Base-by-base conservation (phyloP, 805 yeast species). In the Tetrapisispora phaffii region DNA sequence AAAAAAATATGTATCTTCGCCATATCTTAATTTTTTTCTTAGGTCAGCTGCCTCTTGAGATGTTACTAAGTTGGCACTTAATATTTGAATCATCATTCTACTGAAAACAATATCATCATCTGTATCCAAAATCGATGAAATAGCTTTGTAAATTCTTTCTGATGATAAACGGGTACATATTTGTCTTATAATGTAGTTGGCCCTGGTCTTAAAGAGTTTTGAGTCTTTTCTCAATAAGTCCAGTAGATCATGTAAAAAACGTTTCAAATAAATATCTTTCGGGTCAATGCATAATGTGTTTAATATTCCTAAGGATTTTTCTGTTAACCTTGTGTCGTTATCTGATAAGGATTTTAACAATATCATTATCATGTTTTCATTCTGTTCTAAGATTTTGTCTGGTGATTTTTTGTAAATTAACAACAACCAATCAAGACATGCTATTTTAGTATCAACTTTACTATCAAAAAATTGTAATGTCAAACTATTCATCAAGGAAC, bases 391-490 rank as follows among this genome's bases (percentile, higher is more conserved):
- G 31, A 80, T 69, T 47, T 76, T 73, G 34, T 69, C 65, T 2
- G 84, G 82, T 19, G 82, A 81, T 52, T 81, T 81, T 23, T 77
- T 72, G 57, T 88, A 90, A 34, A 93, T 70, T 73, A 86, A 77
- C 15, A 80, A 78, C 28, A 93, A 69, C 98, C 98, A 93, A 51
- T 89, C 95, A 31, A 93, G 67, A 21, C 93, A 81, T 0, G 94
- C 86, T 29, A 87, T 73, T 47, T 93, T 74, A 0, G 96, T 84
- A 24, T 80, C 78, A 49, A 87, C 95, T 53, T 85, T 81, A 44
- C 83, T 86, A 50, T 77, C 80, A 47, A 78, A 65, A 49, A 84
- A 79, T 58, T 88, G 95, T 34, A 78, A 60, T 3, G 86, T 80
- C 45, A 90, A 70, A 4, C 82, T 80, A 47, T 80, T 79, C 34